Evolutionary conservation across 1,284 basidiomycete species (phyloP).

Genomic region (Tylopilus sp.): DNA sequence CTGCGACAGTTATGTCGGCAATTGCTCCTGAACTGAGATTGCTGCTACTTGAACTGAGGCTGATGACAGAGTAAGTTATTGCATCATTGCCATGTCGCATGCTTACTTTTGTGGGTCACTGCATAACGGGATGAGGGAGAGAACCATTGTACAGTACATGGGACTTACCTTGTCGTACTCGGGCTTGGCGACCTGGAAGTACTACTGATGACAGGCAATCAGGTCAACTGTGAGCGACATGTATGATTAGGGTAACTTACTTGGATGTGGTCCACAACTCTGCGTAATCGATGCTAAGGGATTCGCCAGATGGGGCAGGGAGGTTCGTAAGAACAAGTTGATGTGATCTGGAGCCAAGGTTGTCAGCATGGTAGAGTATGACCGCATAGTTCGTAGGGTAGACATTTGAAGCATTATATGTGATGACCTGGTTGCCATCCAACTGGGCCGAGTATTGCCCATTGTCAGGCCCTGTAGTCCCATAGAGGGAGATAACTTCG

Average conservation of each 20-base stretch:
- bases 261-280: constrained; percentile 28
- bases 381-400: constrained; percentile 37
- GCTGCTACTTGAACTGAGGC: neutral
- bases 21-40: constrained; percentile 39
- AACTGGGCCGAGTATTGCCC: constrained; percentile 41
- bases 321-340: constrained; percentile 40
- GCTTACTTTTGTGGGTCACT: neutral
- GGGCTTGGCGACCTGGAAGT: neutral
- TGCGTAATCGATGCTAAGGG: constrained; percentile 40
- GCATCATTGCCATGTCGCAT: neutral
- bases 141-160: neutral
- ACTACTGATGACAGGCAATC: constrained; percentile 5
- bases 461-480: constrained; percentile 42
- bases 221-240: constrained; percentile 12
- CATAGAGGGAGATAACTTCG: constrained; percentile 39
- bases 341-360: constrained; percentile 43
- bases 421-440: constrained; percentile 24
- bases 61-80: constrained; percentile 16
- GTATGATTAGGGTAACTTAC: constrained; percentile 1
- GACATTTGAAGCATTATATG: constrained; percentile 39
- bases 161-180: constrained; percentile 10
- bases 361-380: constrained; percentile 44
- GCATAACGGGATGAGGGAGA: neutral
- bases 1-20: constrained; percentile 35
- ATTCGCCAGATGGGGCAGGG: constrained; percentile 28